These are phyloP conservation scores for Curvularia lunata DNA, from an alignment of 2,329 filamentous ascomycete genomes.

Conservation along the genomic window DNA sequence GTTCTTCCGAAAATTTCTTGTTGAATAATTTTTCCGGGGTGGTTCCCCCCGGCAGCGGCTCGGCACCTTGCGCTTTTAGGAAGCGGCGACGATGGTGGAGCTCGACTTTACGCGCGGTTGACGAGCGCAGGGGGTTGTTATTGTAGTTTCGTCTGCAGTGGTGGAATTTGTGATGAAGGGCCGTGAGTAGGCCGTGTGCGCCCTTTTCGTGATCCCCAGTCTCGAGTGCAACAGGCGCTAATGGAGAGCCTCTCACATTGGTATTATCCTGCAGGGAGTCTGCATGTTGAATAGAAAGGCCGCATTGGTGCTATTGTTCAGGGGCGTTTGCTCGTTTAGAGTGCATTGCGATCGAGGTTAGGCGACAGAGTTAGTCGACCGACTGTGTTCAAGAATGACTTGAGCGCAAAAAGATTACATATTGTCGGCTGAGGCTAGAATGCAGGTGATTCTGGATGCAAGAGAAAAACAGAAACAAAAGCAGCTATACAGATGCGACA, in stretches of 20 bases:
- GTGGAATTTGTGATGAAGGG: not conserved
- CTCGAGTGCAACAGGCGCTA: not conserved
- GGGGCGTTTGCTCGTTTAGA: not conserved
- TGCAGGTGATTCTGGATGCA: not conserved
- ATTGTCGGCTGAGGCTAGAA: not conserved
- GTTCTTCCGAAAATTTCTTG: slow-evolving; percentile 1
- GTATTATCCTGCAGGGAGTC: not conserved
- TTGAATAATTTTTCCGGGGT: slow-evolving; percentile 21
- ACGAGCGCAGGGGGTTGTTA: not conserved
- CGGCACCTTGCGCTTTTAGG: slow-evolving; percentile 26
- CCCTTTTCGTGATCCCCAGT: not conserved
- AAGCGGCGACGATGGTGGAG: slow-evolving; percentile 16
- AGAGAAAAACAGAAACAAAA: not conserved
- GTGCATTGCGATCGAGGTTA: not conserved
- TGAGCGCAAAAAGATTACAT: not conserved
- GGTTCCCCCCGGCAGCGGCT: slow-evolving; percentile 23
- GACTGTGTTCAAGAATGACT: not conserved
- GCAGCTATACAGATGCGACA: not conserved
- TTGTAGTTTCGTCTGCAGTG: not conserved
- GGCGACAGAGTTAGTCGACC: not conserved
- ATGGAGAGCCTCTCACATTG: not conserved
- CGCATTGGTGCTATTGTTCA: not conserved
- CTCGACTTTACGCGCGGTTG: slow-evolving; percentile 4
- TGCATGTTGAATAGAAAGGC: not conserved
- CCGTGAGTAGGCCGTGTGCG: not conserved